phyloP scores from a whole-genome alignment of 1,284 basidiomycete genomes.

The Termitomyces sp. region DNA sequence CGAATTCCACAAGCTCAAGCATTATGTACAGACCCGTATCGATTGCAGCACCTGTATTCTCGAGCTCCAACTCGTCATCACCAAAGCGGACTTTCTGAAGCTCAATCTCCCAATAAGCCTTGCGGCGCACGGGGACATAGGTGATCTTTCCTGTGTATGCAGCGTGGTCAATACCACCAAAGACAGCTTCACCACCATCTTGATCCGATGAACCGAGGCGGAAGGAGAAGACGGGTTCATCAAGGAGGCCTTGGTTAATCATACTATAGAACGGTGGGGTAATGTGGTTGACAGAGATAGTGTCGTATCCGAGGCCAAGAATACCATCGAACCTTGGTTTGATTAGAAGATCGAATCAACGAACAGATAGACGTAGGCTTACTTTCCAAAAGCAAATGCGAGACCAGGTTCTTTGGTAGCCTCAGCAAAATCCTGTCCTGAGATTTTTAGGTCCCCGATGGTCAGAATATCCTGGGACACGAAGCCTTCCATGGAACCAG shows the following conservation, averaged over 20 bases:
- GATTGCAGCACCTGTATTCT: slow-evolving; percentile 92
- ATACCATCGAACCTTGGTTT: slow-evolving; percentile 86
- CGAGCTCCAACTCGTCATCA: slow-evolving; percentile 79
- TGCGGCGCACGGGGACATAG: slow-evolving; percentile 91
- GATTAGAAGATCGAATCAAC: background rate
- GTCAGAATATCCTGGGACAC: slow-evolving; percentile 82
- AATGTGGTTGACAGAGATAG: slow-evolving; percentile 93
- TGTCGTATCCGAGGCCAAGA: slow-evolving; percentile 92
- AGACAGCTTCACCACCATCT: slow-evolving; percentile 90
- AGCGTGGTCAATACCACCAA: slow-evolving; percentile 84
- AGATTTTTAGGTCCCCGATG: slow-evolving; percentile 84
- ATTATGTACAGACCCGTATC: slow-evolving; percentile 70
- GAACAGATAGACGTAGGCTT: slow-evolving; percentile 25
- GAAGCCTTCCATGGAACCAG: slow-evolving; percentile 95
- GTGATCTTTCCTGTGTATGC: slow-evolving; percentile 82
- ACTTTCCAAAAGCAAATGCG: slow-evolving; percentile 96
- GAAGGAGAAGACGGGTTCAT: slow-evolving; percentile 92
- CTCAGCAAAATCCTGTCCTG: slow-evolving; percentile 89
- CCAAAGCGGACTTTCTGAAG: slow-evolving; percentile 85
- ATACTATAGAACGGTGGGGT: slow-evolving; percentile 95
- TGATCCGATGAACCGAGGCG: slow-evolving; percentile 83
- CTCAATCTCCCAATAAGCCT: slow-evolving; percentile 99
- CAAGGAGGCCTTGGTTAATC: slow-evolving; percentile 81
- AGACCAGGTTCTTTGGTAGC: slow-evolving; percentile 96
- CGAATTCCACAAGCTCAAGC: background rate